These are phyloP conservation scores for Abrus pulchellus DNA, from an alignment of 306 rosid genomes.

Conservation along the genomic window DNA sequence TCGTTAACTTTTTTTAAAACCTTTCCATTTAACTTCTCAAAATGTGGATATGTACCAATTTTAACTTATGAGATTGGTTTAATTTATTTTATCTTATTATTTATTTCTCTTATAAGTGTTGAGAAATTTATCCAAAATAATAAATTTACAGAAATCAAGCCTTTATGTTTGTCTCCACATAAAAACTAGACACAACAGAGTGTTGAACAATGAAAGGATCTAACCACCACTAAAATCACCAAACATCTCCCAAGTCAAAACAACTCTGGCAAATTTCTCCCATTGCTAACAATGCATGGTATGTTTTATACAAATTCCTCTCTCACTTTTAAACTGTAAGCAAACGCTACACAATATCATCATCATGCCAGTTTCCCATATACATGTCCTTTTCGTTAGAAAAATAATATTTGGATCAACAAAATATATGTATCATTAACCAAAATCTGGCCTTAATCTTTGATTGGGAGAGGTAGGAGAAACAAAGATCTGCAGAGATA, in stretches of 20 bases:
- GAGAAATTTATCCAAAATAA: too few relatives aligned
- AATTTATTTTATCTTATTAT: too few relatives aligned
- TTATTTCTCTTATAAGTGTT: too few relatives aligned
- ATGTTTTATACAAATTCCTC: background rate
- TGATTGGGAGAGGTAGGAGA: background rate
- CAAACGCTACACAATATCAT: background rate
- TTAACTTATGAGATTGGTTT: too few relatives aligned
- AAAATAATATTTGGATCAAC: background rate
- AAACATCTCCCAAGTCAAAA: background rate
- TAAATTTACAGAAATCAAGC: too few relatives aligned
- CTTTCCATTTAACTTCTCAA: too few relatives aligned
- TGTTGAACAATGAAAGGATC: constrained; percentile 11
- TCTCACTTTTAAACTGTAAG: background rate
- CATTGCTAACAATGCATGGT: background rate
- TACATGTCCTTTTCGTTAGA: background rate
- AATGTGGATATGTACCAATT: too few relatives aligned
- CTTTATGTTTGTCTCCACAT: background rate
- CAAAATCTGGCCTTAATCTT: background rate
- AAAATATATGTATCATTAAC: background rate
- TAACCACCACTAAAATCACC: constrained; percentile 22
- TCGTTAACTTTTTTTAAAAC: too few relatives aligned
- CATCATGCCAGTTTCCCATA: background rate
- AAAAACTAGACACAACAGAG: background rate
- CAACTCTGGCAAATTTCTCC: background rate
- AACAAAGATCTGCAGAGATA: background rate